Base-by-base conservation (phyloP, 768 basidiomycete species). In the Phylloporus scabripes region DNA sequence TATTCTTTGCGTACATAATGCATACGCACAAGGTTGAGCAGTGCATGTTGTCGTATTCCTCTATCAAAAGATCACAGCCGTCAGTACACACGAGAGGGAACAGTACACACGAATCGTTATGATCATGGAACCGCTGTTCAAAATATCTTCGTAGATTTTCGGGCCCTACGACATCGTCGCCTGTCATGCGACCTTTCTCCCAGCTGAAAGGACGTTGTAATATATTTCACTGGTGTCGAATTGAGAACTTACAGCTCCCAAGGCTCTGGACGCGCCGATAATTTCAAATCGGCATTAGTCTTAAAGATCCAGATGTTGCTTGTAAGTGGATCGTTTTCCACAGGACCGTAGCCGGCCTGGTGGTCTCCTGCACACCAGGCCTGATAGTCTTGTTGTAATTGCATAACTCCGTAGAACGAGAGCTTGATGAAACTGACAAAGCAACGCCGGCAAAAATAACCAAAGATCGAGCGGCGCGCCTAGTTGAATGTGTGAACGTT, bases 71-170 rank as follows among this genome's bases (percentile, higher is more conserved):
- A 36, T 41, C 34, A 21, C 17, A 3, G 31, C 43, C 24, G n/a
- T 23, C n/a, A 17, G 34, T 33, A 4, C 38, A 17, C 5, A 23
- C 2, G 12, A 34, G 36, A 38, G 37, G 5, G 34, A 41, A 21
- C 24, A 21, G 38, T 7, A 73, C 87, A 57, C 51, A 90, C 88
- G 87, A 92, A 63, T 92, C 88, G 54, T 81, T 83, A 29, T 73
- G 76, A 48, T 85, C 81, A 53, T 90, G 84, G 59, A 92, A 92
- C 59, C 81, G 84, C 51, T 92, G 90, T 61, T 92, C 89, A 55
- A 92, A 92, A 63, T 87, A 92, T 45, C 79, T 71, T 29, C 88
- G 77, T 33, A 92, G 67, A 55, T 80, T 83, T 55, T 89, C 87
- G 2, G 78, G 74, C 0, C 87, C 87, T 8, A 76, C 56, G 39